A percentile compares a stretch with the other conserved stretches of the same genome.
phyloP scores from a whole-genome alignment of 257 asterid genomes.

The Gardenia jasminoides region DNA sequence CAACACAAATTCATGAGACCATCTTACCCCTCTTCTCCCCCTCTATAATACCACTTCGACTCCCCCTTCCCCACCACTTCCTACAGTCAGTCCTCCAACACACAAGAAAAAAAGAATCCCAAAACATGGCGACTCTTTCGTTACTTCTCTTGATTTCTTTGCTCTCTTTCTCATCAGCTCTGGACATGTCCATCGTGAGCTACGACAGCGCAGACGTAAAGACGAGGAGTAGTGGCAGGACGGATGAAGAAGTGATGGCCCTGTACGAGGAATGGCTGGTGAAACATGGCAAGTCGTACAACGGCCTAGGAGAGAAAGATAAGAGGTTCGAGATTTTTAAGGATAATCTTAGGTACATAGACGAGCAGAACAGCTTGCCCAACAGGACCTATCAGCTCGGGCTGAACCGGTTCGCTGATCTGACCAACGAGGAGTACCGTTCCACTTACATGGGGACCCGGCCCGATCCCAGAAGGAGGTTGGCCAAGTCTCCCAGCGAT shows the following conservation, averaged over 20 bases:
- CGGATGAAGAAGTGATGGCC: constrained; percentile 48
- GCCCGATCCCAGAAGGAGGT: constrained; percentile 32
- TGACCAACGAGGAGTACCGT: constrained; percentile 70
- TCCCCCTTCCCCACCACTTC: neutral
- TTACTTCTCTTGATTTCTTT: constrained; percentile 2
- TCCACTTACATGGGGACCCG: constrained; percentile 45
- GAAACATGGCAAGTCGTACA: constrained; percentile 57
- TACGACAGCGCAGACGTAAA: constrained; percentile 34
- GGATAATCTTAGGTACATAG: constrained; percentile 65
- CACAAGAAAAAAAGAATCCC: neutral
- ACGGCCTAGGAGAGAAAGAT: constrained; percentile 66
- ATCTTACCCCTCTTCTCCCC: constrained; percentile 11
- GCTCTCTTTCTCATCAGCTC: constrained; percentile 24
- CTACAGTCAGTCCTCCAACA: neutral
- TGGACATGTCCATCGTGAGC: constrained; percentile 63
- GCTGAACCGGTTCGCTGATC: constrained; percentile 72
- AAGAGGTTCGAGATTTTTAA: constrained; percentile 65
- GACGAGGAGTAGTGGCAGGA: constrained; percentile 17
- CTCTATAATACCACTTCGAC: constrained; percentile 11
- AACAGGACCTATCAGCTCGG: constrained; percentile 58
- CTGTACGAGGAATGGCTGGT: constrained; percentile 73
- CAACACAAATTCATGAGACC: neutral
- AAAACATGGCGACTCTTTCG: constrained; percentile 19
- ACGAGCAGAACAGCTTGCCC: constrained; percentile 50
- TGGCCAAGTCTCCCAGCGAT: constrained; percentile 31